Base-by-base conservation (phyloP, 2,329 filamentous ascomycete genomes). In the Ophiostoma himal-ulmi region DNA sequence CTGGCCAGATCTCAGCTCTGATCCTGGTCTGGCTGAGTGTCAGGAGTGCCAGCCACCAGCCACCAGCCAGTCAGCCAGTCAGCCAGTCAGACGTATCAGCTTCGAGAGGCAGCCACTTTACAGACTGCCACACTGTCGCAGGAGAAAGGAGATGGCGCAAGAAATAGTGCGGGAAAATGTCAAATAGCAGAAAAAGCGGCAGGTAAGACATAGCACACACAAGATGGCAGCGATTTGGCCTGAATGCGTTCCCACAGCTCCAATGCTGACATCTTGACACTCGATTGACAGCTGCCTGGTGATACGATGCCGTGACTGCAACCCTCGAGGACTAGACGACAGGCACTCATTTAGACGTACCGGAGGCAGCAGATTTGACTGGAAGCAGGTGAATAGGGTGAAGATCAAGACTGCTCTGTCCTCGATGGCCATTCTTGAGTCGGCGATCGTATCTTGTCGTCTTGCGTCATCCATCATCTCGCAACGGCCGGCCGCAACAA, bases 31-130 rank as follows among this genome's bases (percentile, higher is more conserved):
- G 11, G 52, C 52, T 57, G 52, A 57, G 52, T 10, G 20, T n/a
- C 5, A 30, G 17, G 44, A 48, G 41, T 8, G 44, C n/a, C 44
- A 57, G 22, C 52, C 39, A 8, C n/a, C n/a, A n/a, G n/a, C n/a
- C n/a, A 5, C 5, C 10, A 41, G 39, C 10, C 39, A 3, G 30
- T 44, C 39, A 44, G 39, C 39, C 39, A 44, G 39, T 13, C 39
- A 57, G 52, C 52, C n/a, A n/a, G n/a, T n/a, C n/a, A n/a, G n/a
- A n/a, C 52, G n/a, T 54, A n/a, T 54, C 52, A 57, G 52, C 52
- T 57, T 26, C 52, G 8, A 44, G 8, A 26, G 44, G 4, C 52
- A 57, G 52, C 13, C 20, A 57, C 20, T 57, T 26, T 57, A 10
- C 20, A 57, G 52, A n/a, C 22, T 57, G 8, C 52, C 52, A 57